Evolutionary conservation across 345 rosid genomes (phyloP).

Genomic region (Aquilaria yunnanensis): DNA sequence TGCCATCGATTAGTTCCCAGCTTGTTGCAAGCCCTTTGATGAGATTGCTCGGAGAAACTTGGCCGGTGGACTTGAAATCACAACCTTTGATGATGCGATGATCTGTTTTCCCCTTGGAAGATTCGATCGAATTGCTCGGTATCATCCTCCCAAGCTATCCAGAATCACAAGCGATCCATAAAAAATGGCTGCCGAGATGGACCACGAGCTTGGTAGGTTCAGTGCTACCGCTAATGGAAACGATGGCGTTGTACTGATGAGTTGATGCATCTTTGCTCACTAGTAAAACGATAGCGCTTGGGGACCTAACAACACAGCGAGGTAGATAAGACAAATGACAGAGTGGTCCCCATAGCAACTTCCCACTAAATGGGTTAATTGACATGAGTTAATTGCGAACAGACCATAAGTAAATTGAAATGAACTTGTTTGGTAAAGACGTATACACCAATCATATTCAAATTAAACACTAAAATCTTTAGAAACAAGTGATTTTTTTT

Average conservation of each 20-base stretch:
- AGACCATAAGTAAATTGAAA: too few species aligned
- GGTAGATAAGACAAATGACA: not conserved
- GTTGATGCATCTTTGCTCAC: constrained; percentile 46
- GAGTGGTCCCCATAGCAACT: too few species aligned
- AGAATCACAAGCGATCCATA: constrained; percentile 47
- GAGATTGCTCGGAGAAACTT: constrained; percentile 28
- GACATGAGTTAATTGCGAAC: too few species aligned
- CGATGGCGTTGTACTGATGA: constrained; percentile 51
- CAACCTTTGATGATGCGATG: constrained; percentile 5
- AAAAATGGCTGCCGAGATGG: constrained; percentile 46
- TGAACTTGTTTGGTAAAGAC: too few species aligned
- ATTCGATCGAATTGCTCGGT: constrained; percentile 52
- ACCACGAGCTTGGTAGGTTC: constrained; percentile 37
- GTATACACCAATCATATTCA: too few species aligned
- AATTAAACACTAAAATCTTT: too few species aligned
- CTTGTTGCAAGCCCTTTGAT: constrained; percentile 20
- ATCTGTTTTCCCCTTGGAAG: constrained; percentile 24
- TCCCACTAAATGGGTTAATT: too few species aligned
- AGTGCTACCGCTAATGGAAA: constrained; percentile 26
- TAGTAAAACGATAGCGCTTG: constrained; percentile 26
- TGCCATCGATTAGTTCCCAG: constrained; percentile 44
- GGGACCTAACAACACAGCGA: constrained; percentile 17
- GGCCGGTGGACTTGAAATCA: constrained; percentile 21
- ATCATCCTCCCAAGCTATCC: constrained; percentile 13
- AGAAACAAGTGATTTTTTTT: too few species aligned